phyloP scores from a whole-genome alignment of 2,329 filamentous ascomycete genomes.

The Fusarium camptoceras region DNA sequence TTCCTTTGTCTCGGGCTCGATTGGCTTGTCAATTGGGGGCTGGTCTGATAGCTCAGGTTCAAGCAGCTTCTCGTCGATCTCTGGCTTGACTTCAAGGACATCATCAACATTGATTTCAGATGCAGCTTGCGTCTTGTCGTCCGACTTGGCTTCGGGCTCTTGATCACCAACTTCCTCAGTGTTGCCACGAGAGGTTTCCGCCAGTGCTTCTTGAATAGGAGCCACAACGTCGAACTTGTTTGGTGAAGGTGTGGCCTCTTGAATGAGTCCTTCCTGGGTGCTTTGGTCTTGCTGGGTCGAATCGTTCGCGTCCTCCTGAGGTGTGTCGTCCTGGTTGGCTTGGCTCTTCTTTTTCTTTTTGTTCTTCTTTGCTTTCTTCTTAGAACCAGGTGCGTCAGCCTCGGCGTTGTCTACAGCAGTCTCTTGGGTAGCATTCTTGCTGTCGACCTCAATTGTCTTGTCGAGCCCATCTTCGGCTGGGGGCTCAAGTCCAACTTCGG shows the following conservation, averaged over 20 bases:
- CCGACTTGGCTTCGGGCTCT: not conserved
- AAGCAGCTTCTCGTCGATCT: not conserved
- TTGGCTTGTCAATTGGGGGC: not conserved
- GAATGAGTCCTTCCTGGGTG: not conserved
- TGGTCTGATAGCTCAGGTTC: not conserved
- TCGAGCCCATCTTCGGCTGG: conserved; percentile 2
- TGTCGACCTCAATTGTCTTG: not conserved
- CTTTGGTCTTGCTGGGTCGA: conserved; percentile 2
- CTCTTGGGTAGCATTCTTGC: not conserved
- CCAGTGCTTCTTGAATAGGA: not conserved
- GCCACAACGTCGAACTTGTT: not conserved
- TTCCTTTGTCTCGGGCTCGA: not conserved
- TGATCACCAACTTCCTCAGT: not conserved
- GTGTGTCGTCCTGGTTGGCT: conserved; percentile 15
- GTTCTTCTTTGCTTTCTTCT: conserved; percentile 52
- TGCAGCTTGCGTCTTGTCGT: not conserved
- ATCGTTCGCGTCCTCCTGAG: conserved; percentile 13
- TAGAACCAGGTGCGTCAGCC: conserved; percentile 15
- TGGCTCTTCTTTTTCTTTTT: conserved; percentile 49
- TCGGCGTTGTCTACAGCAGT: conserved; percentile 18
- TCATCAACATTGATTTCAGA: not conserved
- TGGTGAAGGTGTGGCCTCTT: not conserved
- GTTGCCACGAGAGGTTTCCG: not conserved
- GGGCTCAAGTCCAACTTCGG: not conserved
- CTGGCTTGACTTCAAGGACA: not conserved